Evolutionary conservation across 116 monocot genomes (phyloP).

Genomic region (Phalaenopsis hybrid): DNA sequence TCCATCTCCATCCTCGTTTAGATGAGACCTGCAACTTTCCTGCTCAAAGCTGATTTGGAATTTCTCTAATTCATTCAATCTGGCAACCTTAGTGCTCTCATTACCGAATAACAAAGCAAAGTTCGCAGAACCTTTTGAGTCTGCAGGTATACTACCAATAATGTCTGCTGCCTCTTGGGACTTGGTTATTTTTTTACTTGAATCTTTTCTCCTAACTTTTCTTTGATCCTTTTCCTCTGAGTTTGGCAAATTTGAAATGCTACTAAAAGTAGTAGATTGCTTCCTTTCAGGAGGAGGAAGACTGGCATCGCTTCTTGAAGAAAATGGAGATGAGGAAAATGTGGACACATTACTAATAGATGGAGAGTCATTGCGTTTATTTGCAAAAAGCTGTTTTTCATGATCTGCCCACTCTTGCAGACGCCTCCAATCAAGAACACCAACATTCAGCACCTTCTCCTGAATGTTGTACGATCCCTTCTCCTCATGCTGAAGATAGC

Average conservation of each 20-base stretch:
- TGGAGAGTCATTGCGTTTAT: conserved; percentile 14
- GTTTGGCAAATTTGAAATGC: not conserved
- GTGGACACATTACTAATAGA: conserved; percentile 8
- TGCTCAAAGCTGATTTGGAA: conserved; percentile 1
- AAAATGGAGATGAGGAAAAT: conserved; percentile 17
- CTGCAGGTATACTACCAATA: conserved; percentile 10
- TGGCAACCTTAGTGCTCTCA: conserved; percentile 10
- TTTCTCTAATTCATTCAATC: conserved; percentile 12
- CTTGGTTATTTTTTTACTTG: conserved; percentile 5
- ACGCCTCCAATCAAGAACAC: conserved; percentile 61
- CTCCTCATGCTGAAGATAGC: conserved; percentile 23
- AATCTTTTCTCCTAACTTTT: conserved; percentile 7
- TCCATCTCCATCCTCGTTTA: conserved; percentile 4
- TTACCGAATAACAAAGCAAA: not conserved
- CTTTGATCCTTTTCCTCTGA: not conserved
- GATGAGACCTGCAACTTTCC: not conserved
- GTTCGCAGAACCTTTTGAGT: not conserved
- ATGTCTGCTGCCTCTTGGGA: conserved; percentile 7
- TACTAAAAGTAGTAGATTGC: conserved; percentile 4
- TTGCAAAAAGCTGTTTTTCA: conserved; percentile 5
- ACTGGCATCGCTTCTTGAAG: conserved; percentile 14
- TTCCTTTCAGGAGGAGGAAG: conserved; percentile 10
- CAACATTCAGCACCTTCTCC: conserved; percentile 61
- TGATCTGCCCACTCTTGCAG: conserved; percentile 42
- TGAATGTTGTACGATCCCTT: conserved; percentile 19